Conservation (phyloP, 2,329 filamentous ascomycete species). For the Sordariomycetes sp. region DNA sequence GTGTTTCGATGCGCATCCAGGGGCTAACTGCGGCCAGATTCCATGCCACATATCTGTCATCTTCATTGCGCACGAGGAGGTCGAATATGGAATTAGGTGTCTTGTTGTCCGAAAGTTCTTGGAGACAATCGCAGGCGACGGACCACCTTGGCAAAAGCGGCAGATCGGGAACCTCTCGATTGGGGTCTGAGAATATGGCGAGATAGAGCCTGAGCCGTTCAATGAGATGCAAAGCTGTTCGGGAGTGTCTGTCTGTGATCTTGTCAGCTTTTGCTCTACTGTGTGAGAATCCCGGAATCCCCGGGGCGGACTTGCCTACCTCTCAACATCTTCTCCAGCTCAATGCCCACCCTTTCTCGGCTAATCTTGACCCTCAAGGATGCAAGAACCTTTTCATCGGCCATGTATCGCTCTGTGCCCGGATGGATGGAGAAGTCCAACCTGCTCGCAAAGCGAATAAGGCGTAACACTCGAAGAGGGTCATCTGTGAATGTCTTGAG, state of each 20-base stretch:
- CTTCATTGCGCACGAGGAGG: slow-evolving; percentile 50
- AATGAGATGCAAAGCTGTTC: slow-evolving; percentile 57
- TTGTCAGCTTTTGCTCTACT: too few relatives aligned
- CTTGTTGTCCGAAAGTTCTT: slow-evolving; percentile 34
- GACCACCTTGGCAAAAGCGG: slow-evolving; percentile 55
- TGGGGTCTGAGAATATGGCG: slow-evolving; percentile 65
- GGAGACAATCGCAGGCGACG: slow-evolving; percentile 54
- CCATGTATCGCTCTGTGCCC: slow-evolving; percentile 64
- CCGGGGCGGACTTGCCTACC: slow-evolving; percentile 29
- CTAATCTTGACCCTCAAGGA: slow-evolving; percentile 85
- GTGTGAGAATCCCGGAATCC: too few relatives aligned
- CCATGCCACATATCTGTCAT: slow-evolving; percentile 69
- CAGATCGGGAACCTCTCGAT: slow-evolving; percentile 34
- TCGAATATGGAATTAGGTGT: slow-evolving; percentile 38
- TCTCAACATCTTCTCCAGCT: slow-evolving; percentile 85
- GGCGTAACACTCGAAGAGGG: slow-evolving; percentile 73
- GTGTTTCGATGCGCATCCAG: slow-evolving; percentile 51
- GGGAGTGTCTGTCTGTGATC: too few relatives aligned
- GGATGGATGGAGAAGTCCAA: slow-evolving; percentile 71
- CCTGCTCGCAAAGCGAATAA: slow-evolving; percentile 85
- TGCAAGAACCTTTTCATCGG: slow-evolving; percentile 63
- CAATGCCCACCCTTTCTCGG: slow-evolving; percentile 76
- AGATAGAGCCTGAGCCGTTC: slow-evolving; percentile 59
- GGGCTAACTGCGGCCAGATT: slow-evolving; percentile 65
- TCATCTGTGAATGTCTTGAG: slow-evolving; percentile 93